Base-by-base conservation (phyloP, 202 grass and related monocot species). In the Zoysia matrella region DNA sequence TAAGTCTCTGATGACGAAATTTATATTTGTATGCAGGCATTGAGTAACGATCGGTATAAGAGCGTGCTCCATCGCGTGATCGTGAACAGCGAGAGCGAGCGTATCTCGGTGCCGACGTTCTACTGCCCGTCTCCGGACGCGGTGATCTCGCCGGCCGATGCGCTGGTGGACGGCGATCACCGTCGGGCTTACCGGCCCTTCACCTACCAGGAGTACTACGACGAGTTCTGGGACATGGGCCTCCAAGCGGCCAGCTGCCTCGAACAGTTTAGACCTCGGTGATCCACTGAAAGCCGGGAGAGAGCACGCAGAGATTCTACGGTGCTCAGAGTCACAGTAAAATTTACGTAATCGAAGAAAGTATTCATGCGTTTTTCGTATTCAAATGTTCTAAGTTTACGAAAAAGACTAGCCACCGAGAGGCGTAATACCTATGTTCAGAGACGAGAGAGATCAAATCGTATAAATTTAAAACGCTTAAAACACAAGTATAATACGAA, bases 31-130 rank as follows among this genome's bases (percentile, higher is more conserved):
- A 1, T 52, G 63, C 62, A 98, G 95, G 95, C 86, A 1, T 77
- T 98, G 12, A 98, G 89, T 68, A 98, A 98, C 14, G 90, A 91
- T n/a, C 80, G 79, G 8, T 98, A 91, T 75, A 95, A 87, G 78
- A 98, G 95, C 57, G 95, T 91, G 74, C 83, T 93, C 69, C 95
- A 95, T 69, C 86, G 92, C 0, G 95, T 80, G 64, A 85, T 98
- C 52, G 92, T 95, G 8, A 98, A 98, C 83, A 88, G 75, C 86
- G 60, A 80, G 56, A 95, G 69, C 60, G 92, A 95, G 80, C 89
- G 92, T 53, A 91, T 98, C 43, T 95, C 95, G 15, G 84, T 98
- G 74, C 95, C 95, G 46, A 98, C 92, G 46, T 98, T 98, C 85
- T 98, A 98, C 74, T 88, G 86, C 65, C 92, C 95, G 40, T 94